Evolutionary conservation across 73 alveolate species (phyloP).

Genomic region (Symbiodinium natans): DNA sequence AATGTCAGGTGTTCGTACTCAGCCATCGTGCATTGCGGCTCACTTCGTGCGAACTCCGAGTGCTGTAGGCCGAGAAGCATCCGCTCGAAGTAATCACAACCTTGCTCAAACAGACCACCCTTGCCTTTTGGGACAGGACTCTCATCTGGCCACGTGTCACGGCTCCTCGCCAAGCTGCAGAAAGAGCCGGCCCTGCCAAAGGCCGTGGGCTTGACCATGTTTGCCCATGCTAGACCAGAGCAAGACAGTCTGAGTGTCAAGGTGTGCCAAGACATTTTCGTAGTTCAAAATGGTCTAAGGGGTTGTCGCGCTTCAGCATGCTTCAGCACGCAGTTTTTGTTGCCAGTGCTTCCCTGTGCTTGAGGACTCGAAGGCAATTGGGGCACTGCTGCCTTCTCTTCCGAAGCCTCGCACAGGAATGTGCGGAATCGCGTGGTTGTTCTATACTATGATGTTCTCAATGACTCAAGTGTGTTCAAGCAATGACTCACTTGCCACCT

Average conservation of each 20-base stretch:
- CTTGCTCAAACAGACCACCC: neutral
- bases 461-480: neutral
- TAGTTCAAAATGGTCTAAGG: too few relatives aligned
- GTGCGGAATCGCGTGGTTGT: neutral
- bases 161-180: constrained; percentile 85
- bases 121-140: constrained; percentile 9
- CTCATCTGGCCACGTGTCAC: constrained; percentile 68
- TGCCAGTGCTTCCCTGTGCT: too few relatives aligned
- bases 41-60: constrained; percentile 89
- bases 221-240: neutral
- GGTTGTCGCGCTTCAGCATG: too few relatives aligned
- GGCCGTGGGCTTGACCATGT: neutral
- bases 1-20: constrained; percentile 60
- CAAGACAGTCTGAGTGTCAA: too few relatives aligned
- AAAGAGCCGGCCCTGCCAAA: constrained; percentile 58
- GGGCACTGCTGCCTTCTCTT: neutral
- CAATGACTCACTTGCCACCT: too few relatives aligned
- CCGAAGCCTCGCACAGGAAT: neutral
- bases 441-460: neutral
- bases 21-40: constrained; percentile 81
- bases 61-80: constrained; percentile 29
- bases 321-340: too few relatives aligned
- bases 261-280: too few relatives aligned
- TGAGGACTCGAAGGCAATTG: neutral
- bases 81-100: neutral